phyloP scores from a whole-genome alignment of 441 rosid genomes.

The Eruca vesicaria region DNA sequence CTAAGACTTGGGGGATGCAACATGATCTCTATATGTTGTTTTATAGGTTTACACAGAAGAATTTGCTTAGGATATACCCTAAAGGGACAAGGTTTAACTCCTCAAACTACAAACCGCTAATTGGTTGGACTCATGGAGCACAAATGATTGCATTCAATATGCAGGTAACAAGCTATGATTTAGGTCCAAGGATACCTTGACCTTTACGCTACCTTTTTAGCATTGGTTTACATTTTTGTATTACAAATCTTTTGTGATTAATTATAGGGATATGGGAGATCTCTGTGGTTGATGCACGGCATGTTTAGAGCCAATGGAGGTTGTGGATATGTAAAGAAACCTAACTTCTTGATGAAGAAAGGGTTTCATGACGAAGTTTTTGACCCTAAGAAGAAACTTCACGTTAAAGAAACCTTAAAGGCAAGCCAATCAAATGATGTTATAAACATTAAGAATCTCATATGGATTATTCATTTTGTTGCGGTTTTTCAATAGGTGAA shows the following conservation, averaged over 20 bases:
- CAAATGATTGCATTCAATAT: constrained; percentile 69
- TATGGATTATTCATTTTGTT: background rate
- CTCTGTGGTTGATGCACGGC: constrained; percentile 71
- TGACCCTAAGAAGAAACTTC: constrained; percentile 45
- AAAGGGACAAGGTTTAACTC: constrained; percentile 67
- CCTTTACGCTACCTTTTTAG: background rate
- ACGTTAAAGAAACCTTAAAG: constrained; percentile 48
- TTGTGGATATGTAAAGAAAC: constrained; percentile 67
- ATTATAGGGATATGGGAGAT: constrained; percentile 56
- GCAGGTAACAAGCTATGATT: constrained; percentile 41
- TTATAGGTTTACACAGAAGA: constrained; percentile 56
- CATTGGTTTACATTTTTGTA: background rate
- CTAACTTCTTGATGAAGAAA: constrained; percentile 48
- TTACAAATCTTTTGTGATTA: background rate
- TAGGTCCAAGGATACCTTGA: constrained; percentile 4
- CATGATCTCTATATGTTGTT: constrained; percentile 11
- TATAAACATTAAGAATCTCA: background rate
- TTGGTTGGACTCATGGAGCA: constrained; percentile 73
- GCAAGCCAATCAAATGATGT: constrained; percentile 24
- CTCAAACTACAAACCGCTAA: constrained; percentile 60
- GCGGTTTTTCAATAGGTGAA: constrained; percentile 40
- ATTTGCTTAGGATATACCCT: constrained; percentile 62
- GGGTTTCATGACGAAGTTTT: constrained; percentile 45
- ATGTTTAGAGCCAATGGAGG: constrained; percentile 71
- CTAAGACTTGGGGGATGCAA: background rate